Evolutionary conservation across 2,329 filamentous ascomycete genomes (phyloP), one percentile per base, ranked within the genome.

Genomic region (Ophiognomonia clavigignenti-juglandacearum): DNA sequence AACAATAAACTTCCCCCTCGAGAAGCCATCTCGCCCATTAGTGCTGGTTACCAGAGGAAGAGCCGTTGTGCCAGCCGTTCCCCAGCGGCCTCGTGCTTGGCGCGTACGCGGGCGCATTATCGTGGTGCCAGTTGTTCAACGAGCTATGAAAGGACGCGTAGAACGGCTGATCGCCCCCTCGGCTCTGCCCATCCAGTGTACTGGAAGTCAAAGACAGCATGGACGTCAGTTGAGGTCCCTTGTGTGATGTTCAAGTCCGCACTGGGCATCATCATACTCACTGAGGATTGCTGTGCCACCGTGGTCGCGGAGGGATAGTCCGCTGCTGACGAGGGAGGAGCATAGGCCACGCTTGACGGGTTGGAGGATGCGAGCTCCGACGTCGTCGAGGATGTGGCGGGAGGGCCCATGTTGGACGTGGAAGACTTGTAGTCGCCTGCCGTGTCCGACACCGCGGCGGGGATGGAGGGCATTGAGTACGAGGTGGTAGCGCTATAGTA

Each of bases 221-320:
- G 29, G 48, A 47, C 26, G 48, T 43, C 44, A 47, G 39, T 40
- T 39, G 34, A 11, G 3, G n/a, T 16, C 44, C 26, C 29, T 34
- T 27, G 27, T 13, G 41, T n/a, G n/a, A n/a, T n/a, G n/a, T n/a
- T n/a, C n/a, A 26, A 19, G 16, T 32, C 18, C 27, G 31, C 29
- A 19, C 26, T 26, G 19, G 37, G 27, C 27, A 39, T 11, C 23
- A 19, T 49, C n/a, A n/a, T n/a, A 50, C 47, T 50, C 43, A 50
- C 47, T 42, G 47, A 37, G 43, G 48, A 39, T 27, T 35, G 41
- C 31, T n/a, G n/a, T n/a, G 48, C 39, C 32, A 46, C 37, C 7
- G 48, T 36, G 24, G 48, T 50, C 39, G 46, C 37, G 16, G 48
- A 43, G 3, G 48, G 48, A 13, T 39, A 50, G 34, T 50, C 48